A percentile compares a stretch with the other conserved stretches of the same genome.
Conservation (phyloP, 1,284 basidiomycete genomes). For the Papiliotrema laurentii region DNA sequence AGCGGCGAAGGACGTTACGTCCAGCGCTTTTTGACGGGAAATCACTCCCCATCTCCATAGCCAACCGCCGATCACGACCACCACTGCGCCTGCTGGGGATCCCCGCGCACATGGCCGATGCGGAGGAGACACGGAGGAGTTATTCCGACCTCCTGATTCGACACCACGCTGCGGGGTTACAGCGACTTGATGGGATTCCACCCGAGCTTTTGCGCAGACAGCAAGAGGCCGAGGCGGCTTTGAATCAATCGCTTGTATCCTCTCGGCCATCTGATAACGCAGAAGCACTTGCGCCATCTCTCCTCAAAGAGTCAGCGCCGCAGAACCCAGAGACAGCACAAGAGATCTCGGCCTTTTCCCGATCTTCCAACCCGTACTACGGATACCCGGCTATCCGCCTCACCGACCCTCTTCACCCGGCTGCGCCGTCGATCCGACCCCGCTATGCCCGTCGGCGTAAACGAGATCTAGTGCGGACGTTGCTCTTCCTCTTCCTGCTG, state of each 20-base stretch:
- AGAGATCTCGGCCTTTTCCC: constrained; percentile 28
- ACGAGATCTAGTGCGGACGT: constrained; percentile 46
- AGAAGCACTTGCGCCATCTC: neutral
- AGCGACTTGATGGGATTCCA: constrained; percentile 2
- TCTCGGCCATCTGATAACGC: no score
- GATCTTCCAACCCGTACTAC: constrained; percentile 43
- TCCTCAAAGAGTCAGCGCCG: neutral
- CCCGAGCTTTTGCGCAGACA: constrained; percentile 10
- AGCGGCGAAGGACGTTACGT: constrained; percentile 13
- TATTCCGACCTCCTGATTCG: constrained; percentile 37
- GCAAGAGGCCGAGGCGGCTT: neutral
- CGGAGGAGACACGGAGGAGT: constrained; percentile 14
- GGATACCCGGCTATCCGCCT: constrained; percentile 43
- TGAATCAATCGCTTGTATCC: neutral
- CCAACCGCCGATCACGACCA: constrained; percentile 13
- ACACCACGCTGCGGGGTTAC: constrained; percentile 39
- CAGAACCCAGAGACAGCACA: constrained; percentile 1
- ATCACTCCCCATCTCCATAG: neutral
- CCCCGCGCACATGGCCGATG: constrained; percentile 4
- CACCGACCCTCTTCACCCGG: constrained; percentile 10
- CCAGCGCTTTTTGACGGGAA: constrained; percentile 23
- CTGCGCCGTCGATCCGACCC: constrained; percentile 26
- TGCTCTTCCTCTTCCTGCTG: constrained; percentile 46
- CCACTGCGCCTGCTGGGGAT: constrained; percentile 14
- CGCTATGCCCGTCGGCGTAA: constrained; percentile 43